A percentile compares a stretch with the other conserved stretches of the same genome.
Evolutionary conservation across 139 green algal genomes (phyloP).

Genomic region (Asterochloris sp.): DNA sequence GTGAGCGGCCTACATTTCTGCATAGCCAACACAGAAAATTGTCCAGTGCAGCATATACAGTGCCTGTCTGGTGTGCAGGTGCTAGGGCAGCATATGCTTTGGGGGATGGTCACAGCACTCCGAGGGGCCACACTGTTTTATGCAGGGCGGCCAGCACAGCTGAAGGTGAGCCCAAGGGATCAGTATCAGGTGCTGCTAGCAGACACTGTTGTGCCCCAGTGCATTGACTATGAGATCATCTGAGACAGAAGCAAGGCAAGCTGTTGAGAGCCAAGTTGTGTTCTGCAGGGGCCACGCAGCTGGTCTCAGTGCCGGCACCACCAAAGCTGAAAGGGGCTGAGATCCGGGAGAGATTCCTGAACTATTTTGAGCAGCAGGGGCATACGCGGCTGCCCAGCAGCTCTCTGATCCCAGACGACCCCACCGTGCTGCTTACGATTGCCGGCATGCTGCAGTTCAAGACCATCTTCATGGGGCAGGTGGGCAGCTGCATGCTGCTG

Average conservation of each 20-base stretch:
- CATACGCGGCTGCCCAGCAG: constrained; percentile 75
- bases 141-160: too few species aligned
- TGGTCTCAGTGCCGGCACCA: not conserved
- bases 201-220: too few species aligned
- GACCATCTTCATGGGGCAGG: constrained; percentile 90
- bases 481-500: constrained; percentile 3
- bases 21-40: too few species aligned
- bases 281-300: not conserved
- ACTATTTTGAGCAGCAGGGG: constrained; percentile 74
- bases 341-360: constrained; percentile 82
- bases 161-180: too few species aligned
- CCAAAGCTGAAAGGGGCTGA: constrained; percentile 46
- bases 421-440: constrained; percentile 89
- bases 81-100: too few species aligned
- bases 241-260: not conserved
- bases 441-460: constrained; percentile 98
- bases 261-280: not conserved
- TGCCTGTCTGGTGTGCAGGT: too few species aligned
- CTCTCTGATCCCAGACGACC: constrained; percentile 87
- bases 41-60: too few species aligned
- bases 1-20: too few species aligned
- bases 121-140: too few species aligned
- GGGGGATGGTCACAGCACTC: too few species aligned
- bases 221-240: not conserved
- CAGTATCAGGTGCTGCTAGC: too few species aligned